Base-by-base conservation (phyloP, 2,329 filamentous ascomycete species). In the Ilyonectria sp. region DNA sequence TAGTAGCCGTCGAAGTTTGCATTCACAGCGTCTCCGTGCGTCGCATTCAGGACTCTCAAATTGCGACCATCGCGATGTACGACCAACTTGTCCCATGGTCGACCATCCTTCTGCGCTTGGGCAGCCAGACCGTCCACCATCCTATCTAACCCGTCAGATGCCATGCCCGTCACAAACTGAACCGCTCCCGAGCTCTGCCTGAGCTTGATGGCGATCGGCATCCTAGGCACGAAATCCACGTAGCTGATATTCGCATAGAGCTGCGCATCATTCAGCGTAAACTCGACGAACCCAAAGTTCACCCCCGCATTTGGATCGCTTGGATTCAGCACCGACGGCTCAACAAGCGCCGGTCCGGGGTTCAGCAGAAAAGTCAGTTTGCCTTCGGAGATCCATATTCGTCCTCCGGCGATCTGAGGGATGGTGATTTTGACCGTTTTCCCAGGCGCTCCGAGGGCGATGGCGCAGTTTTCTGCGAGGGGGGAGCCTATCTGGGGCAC, bases 41-140 rank as follows among this genome's bases (percentile, higher is more conserved):
- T 82, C 3, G 85, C 84, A 0, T 84, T 81, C 6, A 86, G 67
- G 1, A 86, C 79, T 13, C 85, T 84, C 37, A 87, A 74, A 0
- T 80, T 77, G 0, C 83, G 7, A 59, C 57, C 1, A 66, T 47
- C 61, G 78, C 73, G 17, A 75, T 78, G 35, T 31, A 86, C 76
- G 72, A 85, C 87, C 71, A 86, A 77, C 50, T 80, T 71, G 23
- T 79, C 79, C 85, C 85, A 87, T 0, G 81, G 79, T 11, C 78
- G 76, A 1, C 81, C 79, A 54, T 86, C 84, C 0, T 49, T 55
- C 0, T 70, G 64, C 0, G 77, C 78, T 60, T 86, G 84, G 1
- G 75, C 33, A 15, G 49, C 40, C 11, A 26, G 33, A 40, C 40
- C 44, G 1, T 35, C 50, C 6, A 17, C 19, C 11, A 19, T 23